A percentile compares a stretch with the other conserved stretches of the same genome.
Conservation (phyloP, 2,329 filamentous ascomycete species). For the Plenodomus biglobosus region DNA sequence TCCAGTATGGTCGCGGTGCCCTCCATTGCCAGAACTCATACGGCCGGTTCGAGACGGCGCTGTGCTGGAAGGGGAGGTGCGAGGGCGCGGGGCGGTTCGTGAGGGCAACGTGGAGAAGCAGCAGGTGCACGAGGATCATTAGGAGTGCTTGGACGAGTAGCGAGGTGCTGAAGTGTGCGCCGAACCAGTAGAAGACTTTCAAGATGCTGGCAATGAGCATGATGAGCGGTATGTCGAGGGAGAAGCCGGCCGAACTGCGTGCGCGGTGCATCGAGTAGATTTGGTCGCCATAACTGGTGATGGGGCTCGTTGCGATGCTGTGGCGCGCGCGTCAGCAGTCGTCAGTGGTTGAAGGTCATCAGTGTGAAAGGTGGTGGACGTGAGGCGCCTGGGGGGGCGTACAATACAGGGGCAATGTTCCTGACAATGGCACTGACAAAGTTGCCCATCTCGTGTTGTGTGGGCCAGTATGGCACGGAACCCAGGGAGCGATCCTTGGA, state of each 20-base stretch:
- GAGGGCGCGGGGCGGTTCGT: conserved; percentile 54
- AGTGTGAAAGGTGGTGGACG: neutral
- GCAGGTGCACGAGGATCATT: conserved; percentile 61
- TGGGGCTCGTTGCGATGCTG: conserved; percentile 62
- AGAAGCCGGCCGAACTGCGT: conserved; percentile 64
- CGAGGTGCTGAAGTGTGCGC: conserved; percentile 60
- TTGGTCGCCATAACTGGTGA: conserved; percentile 68
- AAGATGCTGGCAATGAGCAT: conserved; percentile 67
- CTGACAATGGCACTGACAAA: conserved; percentile 41
- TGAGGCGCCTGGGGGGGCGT: conserved; percentile 5
- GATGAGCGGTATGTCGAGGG: conserved; percentile 66
- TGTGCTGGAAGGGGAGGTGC: conserved; percentile 62
- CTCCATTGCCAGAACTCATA: conserved; percentile 86
- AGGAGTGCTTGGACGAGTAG: conserved; percentile 62
- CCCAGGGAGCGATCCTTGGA: neutral
- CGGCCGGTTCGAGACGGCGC: conserved; percentile 56
- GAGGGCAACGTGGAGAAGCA: conserved; percentile 63
- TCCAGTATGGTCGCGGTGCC: conserved; percentile 75
- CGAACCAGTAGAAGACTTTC: conserved; percentile 68
- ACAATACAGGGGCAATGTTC: conserved; percentile 45
- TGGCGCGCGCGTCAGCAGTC: no score
- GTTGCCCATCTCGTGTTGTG: conserved; percentile 30
- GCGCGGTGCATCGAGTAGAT: conserved; percentile 65
- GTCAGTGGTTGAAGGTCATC: conserved; percentile 9
- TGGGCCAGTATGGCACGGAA: conserved; percentile 7